Base-by-base conservation (phyloP, 495 filamentous ascomycete species). In the Trichoderma virens region DNA sequence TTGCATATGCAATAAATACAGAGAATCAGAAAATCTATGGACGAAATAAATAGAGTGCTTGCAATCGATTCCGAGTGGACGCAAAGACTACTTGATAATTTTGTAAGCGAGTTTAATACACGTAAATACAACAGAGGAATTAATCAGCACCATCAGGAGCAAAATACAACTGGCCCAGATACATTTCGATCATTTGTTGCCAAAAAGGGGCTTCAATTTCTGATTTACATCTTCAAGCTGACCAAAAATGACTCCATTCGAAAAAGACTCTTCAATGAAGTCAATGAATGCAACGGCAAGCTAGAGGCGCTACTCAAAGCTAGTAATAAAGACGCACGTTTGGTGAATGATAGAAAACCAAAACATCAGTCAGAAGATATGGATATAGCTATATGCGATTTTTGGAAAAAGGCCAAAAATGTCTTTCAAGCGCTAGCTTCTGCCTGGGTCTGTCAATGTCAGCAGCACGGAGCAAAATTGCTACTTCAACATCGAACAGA, bases 371-470 rank as follows among this genome's bases (percentile, higher is more conserved):
- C 9, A 25, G 4, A 20, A 18, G 23, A 34, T n/a, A 38, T 62
- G 8, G 64, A 66, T 8, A 23, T 61, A 34, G 59, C 59, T 11
- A 20, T 73, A n/a, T 65, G 64, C 11, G 51, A 67, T 18, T 69
- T 71, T 51, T 73, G 71, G 70, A 63, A 47, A 35, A 62, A 72
- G 59, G 69, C 71, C 13, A 66, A 67, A 27, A 61, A 51, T 4
- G 39, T 73, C 18, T 72, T 68, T 51, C 66, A 66, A 45, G 68
- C 67, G 20, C 60, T 71, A 0, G 59, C 62, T 31, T 62, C 66
- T 5, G 67, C 72, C 20, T 77, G 74, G 74, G 51, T 62, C 5
- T 76, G 71, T 32, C 61, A 54, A 2, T 75, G 73, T n/a, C 65
- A 70, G 32, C 62, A 64, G 1, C 73, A 76, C 56, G 65, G 65